Evolutionary conservation across 768 basidiomycete species (phyloP), one percentile per base, ranked within the genome.

Genomic region (Panellus pusillus): DNA sequence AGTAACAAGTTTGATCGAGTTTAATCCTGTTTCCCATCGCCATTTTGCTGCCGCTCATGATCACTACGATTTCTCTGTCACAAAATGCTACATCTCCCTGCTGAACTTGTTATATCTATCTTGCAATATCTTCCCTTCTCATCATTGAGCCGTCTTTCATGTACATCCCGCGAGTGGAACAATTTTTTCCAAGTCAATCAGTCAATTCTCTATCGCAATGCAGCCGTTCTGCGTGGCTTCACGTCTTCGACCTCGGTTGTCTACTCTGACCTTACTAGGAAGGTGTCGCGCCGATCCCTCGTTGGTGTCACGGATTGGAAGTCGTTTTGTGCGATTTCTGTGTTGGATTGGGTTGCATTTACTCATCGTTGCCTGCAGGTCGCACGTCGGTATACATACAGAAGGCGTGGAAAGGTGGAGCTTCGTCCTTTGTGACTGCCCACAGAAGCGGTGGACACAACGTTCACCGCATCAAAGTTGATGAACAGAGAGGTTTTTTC

Each of bases 381-480:
- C 65, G 63, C 54, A 72, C 72, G 53, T 77, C 78, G 37, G 60
- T 73, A 36, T 68, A 70, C 38, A 72, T 83, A 44, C 70, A 76
- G 46, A 70, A 65, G 27, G 79, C 76, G 38, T 90, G 87, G 88
- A 58, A 68, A 2, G 88, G 83, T 7, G 68, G 70, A 35, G 79
- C 72, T 0, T 71, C 75, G 2, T 79, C 80, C 11, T 57, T 58
- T 3, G 62, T 71, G 13, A 74, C 66, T 18, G 54, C 68, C n/a
- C 66, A 79, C 35, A 57, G 63, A 1, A 52, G 65, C 8, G 51
- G 72, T 6, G 72, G 76, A 18, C 57, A 59, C 20, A 61, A 65
- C 4, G 82, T 88, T 0, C 88, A 91, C 67, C 81, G 88, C 7
- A 82, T 91, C 70, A 92, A 92, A 68, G 78, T 87, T 18, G 91